Evolutionary conservation across 768 basidiomycete species (phyloP).

Genomic region (Suillus alpinus): DNA sequence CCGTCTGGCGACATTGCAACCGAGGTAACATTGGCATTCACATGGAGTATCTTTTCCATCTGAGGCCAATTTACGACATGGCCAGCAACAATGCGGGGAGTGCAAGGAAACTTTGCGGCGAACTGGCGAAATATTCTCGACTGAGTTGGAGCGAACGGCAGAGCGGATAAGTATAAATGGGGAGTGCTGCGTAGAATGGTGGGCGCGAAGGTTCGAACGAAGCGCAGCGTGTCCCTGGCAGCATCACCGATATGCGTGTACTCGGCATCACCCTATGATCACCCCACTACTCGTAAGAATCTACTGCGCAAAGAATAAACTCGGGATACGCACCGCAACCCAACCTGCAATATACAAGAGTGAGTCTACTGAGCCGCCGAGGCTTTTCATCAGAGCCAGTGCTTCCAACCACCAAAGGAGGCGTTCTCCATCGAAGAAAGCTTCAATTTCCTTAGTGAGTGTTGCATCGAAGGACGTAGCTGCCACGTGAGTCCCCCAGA

Average conservation of each 20-base stretch:
- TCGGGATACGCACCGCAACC: background rate
- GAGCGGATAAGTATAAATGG: constrained; percentile 23
- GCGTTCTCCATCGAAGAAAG: constrained; percentile 16
- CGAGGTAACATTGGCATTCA: rapidly evolving
- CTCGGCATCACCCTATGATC: background rate
- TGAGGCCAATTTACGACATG: constrained; percentile 3
- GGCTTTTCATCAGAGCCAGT: constrained; percentile 14
- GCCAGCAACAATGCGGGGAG: background rate
- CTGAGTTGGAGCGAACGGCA: constrained; percentile 23
- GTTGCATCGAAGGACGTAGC: background rate
- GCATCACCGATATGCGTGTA: background rate
- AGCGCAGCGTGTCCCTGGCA: constrained; percentile 9
- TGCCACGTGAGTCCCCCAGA: constrained; percentile 31
- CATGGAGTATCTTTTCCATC: background rate
- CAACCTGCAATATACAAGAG: background rate
- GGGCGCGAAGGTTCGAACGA: constrained; percentile 11
- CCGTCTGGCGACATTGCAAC: background rate
- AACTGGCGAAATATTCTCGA: constrained; percentile 18
- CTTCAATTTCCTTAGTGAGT: constrained; percentile 14
- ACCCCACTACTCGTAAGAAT: background rate
- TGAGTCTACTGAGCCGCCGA: background rate
- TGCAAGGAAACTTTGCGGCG: constrained; percentile 2
- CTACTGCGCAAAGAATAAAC: too few species aligned
- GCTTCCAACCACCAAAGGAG: background rate
- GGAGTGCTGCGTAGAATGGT: constrained; percentile 18